Evolutionary conservation across 148 eudicot species (phyloP), one percentile per base, ranked within the genome.

Genomic region (Dianthus caryophyllus): DNA sequence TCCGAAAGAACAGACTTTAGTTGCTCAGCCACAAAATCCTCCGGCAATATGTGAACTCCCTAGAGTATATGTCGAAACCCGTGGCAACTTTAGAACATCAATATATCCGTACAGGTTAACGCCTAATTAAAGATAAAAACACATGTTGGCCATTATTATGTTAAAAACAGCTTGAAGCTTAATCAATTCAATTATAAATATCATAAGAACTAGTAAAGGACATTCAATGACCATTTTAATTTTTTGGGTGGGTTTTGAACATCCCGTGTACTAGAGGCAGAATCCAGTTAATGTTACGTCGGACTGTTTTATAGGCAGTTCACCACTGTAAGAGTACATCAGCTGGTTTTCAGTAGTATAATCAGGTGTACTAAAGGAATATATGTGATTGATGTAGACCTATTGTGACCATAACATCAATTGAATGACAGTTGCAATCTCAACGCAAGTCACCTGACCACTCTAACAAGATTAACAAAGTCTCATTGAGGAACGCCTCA

Each of bases 1-100:
- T 89, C 96, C 0, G 91, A 89, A 10, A 89, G 86, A 61, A 88
- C 96, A 5, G 96, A 88, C 73, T 76, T 80, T 66, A 88, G 67
- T 57, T 88, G 96, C 71, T 78, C 78, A 22, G 74, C 81, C 62
- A 89, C 89, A 71, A 83, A 81, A 36, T 84, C 86, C 79, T 86
- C 89, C 0, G 82, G 76, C 57, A 86, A 72, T 73, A 83, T 64
- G 70, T 79, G 57, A 77, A 89, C 96, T 38, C 88, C 96, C 98
- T 92, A 38, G 39, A 57, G 60, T 1, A 53, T 27, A 69, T 47
- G 22, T 41, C 56, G 41, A 64, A 75, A 14, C 9, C 46, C 11
- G 44, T 61, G 39, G 58, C 58, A 61, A 61, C 14, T 52, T 57
- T n/a, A 49, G 13, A 60, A 11, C 30, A 48, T 18, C 29, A 54